Conservation (phyloP, 805 yeast genomes). For the Schizosaccharomyces osmophilus region DNA sequence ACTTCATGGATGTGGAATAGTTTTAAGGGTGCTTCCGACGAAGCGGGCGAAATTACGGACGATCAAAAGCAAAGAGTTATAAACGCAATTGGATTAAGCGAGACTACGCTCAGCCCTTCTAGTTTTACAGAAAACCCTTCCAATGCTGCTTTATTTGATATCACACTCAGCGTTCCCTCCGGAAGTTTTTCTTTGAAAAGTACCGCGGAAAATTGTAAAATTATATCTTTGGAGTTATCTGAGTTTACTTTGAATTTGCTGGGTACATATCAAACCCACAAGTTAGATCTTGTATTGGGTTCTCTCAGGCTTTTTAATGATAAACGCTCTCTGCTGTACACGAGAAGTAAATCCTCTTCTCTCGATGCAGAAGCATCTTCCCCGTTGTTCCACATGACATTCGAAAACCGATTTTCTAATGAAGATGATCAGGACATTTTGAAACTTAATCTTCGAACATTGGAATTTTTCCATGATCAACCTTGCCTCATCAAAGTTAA, state of each 20-base stretch:
- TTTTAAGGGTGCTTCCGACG: not conserved
- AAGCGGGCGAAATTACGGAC: not conserved
- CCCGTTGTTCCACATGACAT: not conserved
- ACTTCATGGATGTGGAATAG: constrained; percentile 35
- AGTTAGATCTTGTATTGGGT: not conserved
- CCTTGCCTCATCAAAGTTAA: not conserved
- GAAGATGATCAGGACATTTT: not conserved
- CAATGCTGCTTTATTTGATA: not conserved
- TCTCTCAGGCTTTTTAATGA: not conserved
- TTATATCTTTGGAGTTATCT: not conserved
- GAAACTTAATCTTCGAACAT: not conserved
- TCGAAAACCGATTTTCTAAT: not conserved
- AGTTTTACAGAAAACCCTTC: not conserved
- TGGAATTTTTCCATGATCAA: not conserved
- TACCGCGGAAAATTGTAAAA: not conserved
- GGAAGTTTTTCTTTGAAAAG: not conserved
- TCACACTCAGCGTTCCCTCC: not conserved
- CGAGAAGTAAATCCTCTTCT: not conserved
- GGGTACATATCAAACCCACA: not conserved
- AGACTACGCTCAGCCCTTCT: not conserved
- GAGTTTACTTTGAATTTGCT: not conserved
- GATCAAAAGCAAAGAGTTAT: not conserved
- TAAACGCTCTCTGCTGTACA: not conserved
- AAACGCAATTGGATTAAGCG: not conserved
- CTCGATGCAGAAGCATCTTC: not conserved